Base-by-base conservation (phyloP, 306 rosid genomes). In the Inga laurina region DNA sequence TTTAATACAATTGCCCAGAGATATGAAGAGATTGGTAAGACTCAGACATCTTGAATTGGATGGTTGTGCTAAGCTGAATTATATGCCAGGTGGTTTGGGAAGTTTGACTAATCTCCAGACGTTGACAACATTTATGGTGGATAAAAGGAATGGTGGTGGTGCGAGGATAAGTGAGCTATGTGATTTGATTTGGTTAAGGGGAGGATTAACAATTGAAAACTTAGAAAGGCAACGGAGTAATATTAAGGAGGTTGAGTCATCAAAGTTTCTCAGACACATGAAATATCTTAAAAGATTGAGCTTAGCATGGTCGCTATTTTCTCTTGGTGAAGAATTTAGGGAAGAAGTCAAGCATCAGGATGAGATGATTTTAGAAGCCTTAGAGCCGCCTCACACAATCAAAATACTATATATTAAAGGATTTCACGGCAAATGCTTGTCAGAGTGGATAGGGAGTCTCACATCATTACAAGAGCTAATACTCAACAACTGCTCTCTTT, bases 371-470 rank as follows among this genome's bases (percentile, higher is more conserved):
- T 27, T 64, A 12, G 39, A 64, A 12, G 69, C 69, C 4, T 64
- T 27, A 27, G 5, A 64, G 39, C 72, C 44, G 0, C 72, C 18
- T 66, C 41, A 34, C n/a, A 27, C 44, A 32, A 34, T 30, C 72
- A 34, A 30, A 8, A 3, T 0, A 14, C 44, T 66, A 0, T 0
- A 2, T 0, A 13, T 34, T 30, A 1, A 0, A 0, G 2, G n/a
- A 15, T 34, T 30, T 34, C 1, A 8, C 0, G 11, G 44, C 4
- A 32, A 66, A 4, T 3, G 69, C 0, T 30, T 64, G 4, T 13
- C 69, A 10, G 8, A 62, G 37, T 62, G 39, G 39, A 66, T 34
- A 3, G 2, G 30, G 15, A 16, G 10, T 10, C 34, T 59, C 30
- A 56, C 11, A 7, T 56, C 27, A 19, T 21, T 56, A 1, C 62